These are phyloP conservation scores for Dittrichia graveolens DNA, from an alignment of 129 eudicot species.

Conservation along the genomic window DNA sequence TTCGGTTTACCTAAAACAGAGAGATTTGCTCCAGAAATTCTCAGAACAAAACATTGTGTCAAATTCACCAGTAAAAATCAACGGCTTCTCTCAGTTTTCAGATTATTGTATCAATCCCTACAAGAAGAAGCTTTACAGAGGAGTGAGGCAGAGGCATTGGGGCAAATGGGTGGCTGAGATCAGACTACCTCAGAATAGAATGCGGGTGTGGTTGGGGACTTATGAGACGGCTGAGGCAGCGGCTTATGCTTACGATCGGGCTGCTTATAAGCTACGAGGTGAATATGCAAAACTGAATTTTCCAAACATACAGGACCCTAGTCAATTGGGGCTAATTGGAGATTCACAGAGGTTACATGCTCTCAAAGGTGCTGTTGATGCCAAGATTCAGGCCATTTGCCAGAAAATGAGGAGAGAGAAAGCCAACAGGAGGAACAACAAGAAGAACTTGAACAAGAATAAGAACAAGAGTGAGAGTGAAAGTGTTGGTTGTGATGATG, in stretches of 20 bases:
- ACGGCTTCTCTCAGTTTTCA: constrained; percentile 22
- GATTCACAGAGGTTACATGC: constrained; percentile 54
- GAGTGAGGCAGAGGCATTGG: constrained; percentile 98
- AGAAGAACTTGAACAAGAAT: constrained; percentile 29
- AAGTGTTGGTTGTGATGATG: constrained; percentile 24
- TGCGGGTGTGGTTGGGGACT: constrained; percentile 97
- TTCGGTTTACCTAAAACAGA: constrained; percentile 72
- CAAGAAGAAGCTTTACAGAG: constrained; percentile 87
- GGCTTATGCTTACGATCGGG: constrained; percentile 94
- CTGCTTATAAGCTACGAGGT: constrained; percentile 95
- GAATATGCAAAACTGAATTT: constrained; percentile 88
- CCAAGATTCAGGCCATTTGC: constrained; percentile 83
- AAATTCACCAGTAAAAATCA: not conserved
- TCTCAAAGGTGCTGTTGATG: constrained; percentile 70
- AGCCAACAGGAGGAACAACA: constrained; percentile 41
- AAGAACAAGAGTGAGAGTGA: constrained; percentile 33
- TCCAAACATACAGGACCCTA: constrained; percentile 69
- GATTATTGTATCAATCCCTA: constrained; percentile 34
- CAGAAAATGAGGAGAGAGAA: constrained; percentile 72
- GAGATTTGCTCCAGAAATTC: constrained; percentile 70
- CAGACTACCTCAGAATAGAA: constrained; percentile 83
- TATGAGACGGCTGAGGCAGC: constrained; percentile 92
- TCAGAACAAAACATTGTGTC: constrained; percentile 43
- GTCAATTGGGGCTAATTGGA: constrained; percentile 65
- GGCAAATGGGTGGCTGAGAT: constrained; percentile 99